Base-by-base conservation (phyloP, 805 yeast species). In the Yarrowia osloensis region DNA sequence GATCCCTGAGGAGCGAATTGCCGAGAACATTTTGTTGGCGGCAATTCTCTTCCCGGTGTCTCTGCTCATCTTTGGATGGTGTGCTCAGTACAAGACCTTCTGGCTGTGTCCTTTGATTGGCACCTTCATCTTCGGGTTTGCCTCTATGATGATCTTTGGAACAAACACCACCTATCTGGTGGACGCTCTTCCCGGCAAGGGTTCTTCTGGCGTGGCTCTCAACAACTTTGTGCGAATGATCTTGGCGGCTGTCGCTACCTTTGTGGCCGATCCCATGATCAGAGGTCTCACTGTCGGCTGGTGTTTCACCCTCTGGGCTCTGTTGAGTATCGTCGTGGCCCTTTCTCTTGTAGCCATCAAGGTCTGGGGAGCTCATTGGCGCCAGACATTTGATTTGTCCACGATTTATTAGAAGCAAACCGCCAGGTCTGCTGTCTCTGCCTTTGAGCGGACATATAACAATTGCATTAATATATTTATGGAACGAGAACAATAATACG, bases 161-260 rank as follows among this genome's bases (percentile, higher is more conserved):
- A 85, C 90, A 9, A 88, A 91, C 0, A 84, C 88, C 2, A 90
- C 97, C 0, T 91, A 90, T 73, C 78, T 91, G 67, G 92, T 91
- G 0, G 97, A 91, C 73, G 85, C 91, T 1, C 80, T 91, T 52
- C 97, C 97, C 0, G 96, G 96, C 0, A 82, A 87, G 72, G 96
- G 97, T 47, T 93, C 97, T 15, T 89, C 96, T 0, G 97, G 96
- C 0, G 90, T 91, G 59, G 96, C 97, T 0, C 75, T 91, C 62
- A 91, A 89, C 73, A 91, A 91, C 73, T 81, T 91, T 67, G 80
- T 88, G 21, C 81, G 97, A 71, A 89, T 86, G 81, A 78, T 85
- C 1, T 78, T 89, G 68, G 96, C 96, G 0, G 90, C 96, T 0
- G 80, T 82, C 1, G 93, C 91, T 12, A 86, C 92, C 1, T 91